Conservation (phyloP, 2,329 filamentous ascomycete genomes). For the Ophiostoma montium region DNA sequence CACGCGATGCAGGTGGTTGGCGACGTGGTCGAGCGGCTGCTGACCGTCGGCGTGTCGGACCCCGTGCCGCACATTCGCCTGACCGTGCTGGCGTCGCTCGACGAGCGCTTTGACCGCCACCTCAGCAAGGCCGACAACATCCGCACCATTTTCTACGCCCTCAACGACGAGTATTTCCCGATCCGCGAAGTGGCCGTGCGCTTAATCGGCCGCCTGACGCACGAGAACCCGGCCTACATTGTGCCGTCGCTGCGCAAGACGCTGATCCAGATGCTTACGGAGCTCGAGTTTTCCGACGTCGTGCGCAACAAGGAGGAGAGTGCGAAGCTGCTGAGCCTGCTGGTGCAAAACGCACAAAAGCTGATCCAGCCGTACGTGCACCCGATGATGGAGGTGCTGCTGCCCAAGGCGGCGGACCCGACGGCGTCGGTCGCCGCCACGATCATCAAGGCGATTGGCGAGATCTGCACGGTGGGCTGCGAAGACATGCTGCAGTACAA, state of each 20-base stretch:
- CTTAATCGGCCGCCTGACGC: slow-evolving; percentile 86
- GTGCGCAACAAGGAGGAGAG: slow-evolving; percentile 93
- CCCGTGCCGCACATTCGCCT: slow-evolving; percentile 76
- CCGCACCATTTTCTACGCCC: slow-evolving; percentile 80
- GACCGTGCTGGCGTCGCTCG: slow-evolving; percentile 78
- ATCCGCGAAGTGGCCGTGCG: slow-evolving; percentile 91
- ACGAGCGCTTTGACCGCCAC: slow-evolving; percentile 88
- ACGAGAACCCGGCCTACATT: slow-evolving; percentile 90
- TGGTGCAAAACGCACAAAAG: slow-evolving; percentile 84
- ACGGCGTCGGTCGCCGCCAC: slow-evolving; percentile 85
- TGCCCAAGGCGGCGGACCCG: slow-evolving; percentile 78
- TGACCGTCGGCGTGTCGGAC: slow-evolving; percentile 91
- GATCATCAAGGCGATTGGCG: slow-evolving; percentile 87
- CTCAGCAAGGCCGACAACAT: slow-evolving; percentile 98
- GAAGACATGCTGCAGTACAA: slow-evolving; percentile 91
- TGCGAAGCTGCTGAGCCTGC: slow-evolving; percentile 77
- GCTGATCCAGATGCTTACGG: slow-evolving; percentile 87
- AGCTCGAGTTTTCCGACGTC: slow-evolving; percentile 91
- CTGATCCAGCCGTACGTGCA: slow-evolving; percentile 95
- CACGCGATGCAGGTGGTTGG: slow-evolving; percentile 95
- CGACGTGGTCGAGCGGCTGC: slow-evolving; percentile 91
- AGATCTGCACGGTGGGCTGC: slow-evolving; percentile 84
- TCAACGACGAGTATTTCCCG: slow-evolving; percentile 87
- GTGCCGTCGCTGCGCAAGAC: slow-evolving; percentile 92
- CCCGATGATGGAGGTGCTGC: slow-evolving; percentile 85